These are phyloP conservation scores for Tetracladium marchalianum DNA, from an alignment of 495 filamentous ascomycete genomes.

Conservation along the genomic window DNA sequence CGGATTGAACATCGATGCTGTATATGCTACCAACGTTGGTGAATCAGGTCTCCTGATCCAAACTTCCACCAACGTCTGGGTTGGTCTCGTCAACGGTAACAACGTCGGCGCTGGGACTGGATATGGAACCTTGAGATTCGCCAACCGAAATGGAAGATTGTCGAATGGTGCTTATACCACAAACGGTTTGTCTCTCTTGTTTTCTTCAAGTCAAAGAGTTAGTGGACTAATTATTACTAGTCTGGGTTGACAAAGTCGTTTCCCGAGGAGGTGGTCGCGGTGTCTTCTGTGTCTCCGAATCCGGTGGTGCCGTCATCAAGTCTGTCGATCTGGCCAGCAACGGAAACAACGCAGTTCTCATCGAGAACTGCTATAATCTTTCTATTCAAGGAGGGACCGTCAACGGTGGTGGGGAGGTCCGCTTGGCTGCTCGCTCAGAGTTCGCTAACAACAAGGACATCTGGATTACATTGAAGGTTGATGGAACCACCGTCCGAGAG, in stretches of 20 bases:
- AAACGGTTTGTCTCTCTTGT: slow-evolving; percentile 14
- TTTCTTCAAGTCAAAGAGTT: too few relatives aligned
- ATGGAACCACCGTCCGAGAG: slow-evolving; percentile 31
- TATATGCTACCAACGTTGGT: slow-evolving; percentile 33
- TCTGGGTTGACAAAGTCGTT: slow-evolving; percentile 32
- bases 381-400: slow-evolving; percentile 31
- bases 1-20: slow-evolving; percentile 27
- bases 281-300: slow-evolving; percentile 37
- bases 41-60: slow-evolving; percentile 35
- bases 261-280: slow-evolving; percentile 36
- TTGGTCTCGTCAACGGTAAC: slow-evolving; percentile 34
- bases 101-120: slow-evolving; percentile 33
- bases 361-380: slow-evolving; percentile 39
- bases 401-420: slow-evolving; percentile 34
- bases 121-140: slow-evolving; percentile 36
- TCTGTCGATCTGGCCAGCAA: slow-evolving; percentile 30
- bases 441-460: slow-evolving; percentile 34
- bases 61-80: slow-evolving; percentile 29
- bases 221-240: too few relatives aligned
- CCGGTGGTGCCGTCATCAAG: slow-evolving; percentile 28
- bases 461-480: slow-evolving; percentile 28
- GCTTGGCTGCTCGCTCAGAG: slow-evolving; percentile 30
- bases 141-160: slow-evolving; percentile 33
- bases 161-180: slow-evolving; percentile 29
- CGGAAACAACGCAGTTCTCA: slow-evolving; percentile 36